A percentile compares a stretch with the other conserved stretches of the same genome.
These are phyloP conservation scores for Agapanthus africanus DNA, from an alignment of 106 monocot species.

Conservation along the genomic window DNA sequence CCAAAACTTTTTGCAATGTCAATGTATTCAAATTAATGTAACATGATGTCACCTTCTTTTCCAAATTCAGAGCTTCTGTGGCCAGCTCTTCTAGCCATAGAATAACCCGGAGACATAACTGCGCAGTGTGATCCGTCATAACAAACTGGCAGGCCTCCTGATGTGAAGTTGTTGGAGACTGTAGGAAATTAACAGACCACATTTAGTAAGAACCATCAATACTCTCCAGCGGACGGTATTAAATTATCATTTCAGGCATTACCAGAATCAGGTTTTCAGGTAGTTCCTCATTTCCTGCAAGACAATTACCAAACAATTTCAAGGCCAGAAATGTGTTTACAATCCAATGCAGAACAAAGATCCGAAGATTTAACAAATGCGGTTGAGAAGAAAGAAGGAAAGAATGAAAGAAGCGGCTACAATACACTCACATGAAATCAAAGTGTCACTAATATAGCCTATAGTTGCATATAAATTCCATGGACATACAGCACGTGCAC, in stretches of 20 bases:
- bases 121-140: slow-evolving; percentile 58
- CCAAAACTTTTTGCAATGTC: background rate
- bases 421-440: background rate
- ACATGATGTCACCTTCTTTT: slow-evolving; percentile 60
- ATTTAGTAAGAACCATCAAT: background rate
- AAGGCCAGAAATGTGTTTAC: background rate
- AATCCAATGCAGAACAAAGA: background rate
- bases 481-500: too few relatives aligned
- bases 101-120: slow-evolving; percentile 77
- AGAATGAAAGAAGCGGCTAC: background rate
- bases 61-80: slow-evolving; percentile 80
- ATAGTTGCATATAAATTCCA: too few relatives aligned
- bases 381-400: background rate
- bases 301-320: slow-evolving; percentile 5
- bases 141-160: slow-evolving; percentile 92
- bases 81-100: slow-evolving; percentile 93
- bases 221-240: background rate
- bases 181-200: slow-evolving; percentile 10
- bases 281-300: slow-evolving; percentile 82
- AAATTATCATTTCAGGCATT: slow-evolving; percentile 8
- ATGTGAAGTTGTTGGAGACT: slow-evolving; percentile 89
- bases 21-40: background rate
- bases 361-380: background rate
- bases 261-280: slow-evolving; percentile 65
- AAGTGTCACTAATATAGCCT: background rate